A percentile compares a stretch with the other conserved stretches of the same genome.
Conservation (phyloP, 352 stramenopile genomes). For the Aphanomyces euteiches region DNA sequence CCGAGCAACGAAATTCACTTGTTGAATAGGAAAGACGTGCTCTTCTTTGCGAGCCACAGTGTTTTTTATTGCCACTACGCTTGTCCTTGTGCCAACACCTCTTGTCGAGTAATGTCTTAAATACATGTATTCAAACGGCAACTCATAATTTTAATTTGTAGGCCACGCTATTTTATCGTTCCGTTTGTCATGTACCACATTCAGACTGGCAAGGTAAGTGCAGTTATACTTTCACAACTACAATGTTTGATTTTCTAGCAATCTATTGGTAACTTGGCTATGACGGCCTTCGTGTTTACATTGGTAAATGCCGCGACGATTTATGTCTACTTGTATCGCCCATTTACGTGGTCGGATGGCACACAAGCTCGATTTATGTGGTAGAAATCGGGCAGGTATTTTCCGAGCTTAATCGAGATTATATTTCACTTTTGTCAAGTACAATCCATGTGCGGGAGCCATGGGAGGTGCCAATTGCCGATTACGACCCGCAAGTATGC, state of each 20-base stretch:
- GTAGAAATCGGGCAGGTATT: slow-evolving; percentile 40
- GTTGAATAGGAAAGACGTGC: slow-evolving; percentile 41
- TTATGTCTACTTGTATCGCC: slow-evolving; percentile 66
- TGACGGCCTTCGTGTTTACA: slow-evolving; percentile 47
- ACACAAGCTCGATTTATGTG: slow-evolving; percentile 83
- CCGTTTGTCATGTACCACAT: slow-evolving; percentile 77
- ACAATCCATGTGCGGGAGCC: slow-evolving; percentile 28
- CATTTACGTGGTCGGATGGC: slow-evolving; percentile 77
- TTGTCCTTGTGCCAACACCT: slow-evolving; percentile 83
- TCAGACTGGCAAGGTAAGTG: slow-evolving; percentile 60
- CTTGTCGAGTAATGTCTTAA: slow-evolving; percentile 68
- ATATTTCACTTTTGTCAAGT: slow-evolving; percentile 20
- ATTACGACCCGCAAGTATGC: slow-evolving; percentile 49
- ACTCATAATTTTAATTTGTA: slow-evolving; percentile 27
- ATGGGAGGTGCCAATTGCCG: slow-evolving; percentile 31
- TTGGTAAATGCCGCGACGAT: slow-evolving; percentile 61
- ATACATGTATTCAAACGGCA: slow-evolving; percentile 2
- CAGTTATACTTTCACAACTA: slow-evolving; percentile 10
- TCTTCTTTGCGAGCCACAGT: slow-evolving; percentile 76
- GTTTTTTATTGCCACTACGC: slow-evolving; percentile 58
- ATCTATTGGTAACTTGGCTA: slow-evolving; percentile 42
- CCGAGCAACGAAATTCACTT: no score
- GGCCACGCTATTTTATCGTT: slow-evolving; percentile 76
- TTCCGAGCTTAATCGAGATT: background rate
- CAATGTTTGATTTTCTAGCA: slow-evolving; percentile 42